These are phyloP conservation scores for Centella asiatica DNA, from an alignment of 129 eudicot species.

Conservation along the genomic window DNA sequence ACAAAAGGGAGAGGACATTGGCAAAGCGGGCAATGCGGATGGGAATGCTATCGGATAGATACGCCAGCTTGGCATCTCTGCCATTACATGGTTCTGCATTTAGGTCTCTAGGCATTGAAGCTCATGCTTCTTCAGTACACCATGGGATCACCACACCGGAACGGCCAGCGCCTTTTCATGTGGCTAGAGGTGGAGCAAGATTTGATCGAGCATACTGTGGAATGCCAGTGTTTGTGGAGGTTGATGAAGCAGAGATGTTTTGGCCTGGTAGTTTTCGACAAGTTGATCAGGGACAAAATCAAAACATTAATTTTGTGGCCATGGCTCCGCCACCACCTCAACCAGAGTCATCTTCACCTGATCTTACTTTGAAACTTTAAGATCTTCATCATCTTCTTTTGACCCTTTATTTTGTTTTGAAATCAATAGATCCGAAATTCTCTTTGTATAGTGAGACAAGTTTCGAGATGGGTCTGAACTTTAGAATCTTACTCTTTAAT, in stretches of 20 bases:
- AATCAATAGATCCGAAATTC: constrained; percentile 10
- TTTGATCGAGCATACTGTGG: constrained; percentile 52
- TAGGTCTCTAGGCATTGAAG: constrained; percentile 62
- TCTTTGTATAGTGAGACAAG: constrained; percentile 36
- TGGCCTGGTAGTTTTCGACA: constrained; percentile 88
- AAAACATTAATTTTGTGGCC: constrained; percentile 14
- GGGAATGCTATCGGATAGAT: constrained; percentile 67
- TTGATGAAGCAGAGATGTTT: constrained; percentile 42
- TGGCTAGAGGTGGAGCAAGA: constrained; percentile 42
- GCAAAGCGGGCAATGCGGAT: constrained; percentile 78
- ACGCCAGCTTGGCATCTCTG: constrained; percentile 70
- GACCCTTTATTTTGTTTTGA: not conserved
- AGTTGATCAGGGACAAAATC: constrained; percentile 25
- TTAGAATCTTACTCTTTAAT: constrained; percentile 22
- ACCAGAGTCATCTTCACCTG: constrained; percentile 45
- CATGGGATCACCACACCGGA: constrained; percentile 24
- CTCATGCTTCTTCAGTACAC: constrained; percentile 58
- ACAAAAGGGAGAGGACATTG: constrained; percentile 78
- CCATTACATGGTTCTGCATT: constrained; percentile 71
- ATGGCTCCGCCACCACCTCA: constrained; percentile 28
- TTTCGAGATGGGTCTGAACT: constrained; percentile 16
- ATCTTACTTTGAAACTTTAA: constrained; percentile 75
- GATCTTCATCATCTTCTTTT: constrained; percentile 7
- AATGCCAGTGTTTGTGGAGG: constrained; percentile 44
- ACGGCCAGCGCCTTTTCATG: constrained; percentile 20